Conservation (phyloP, 176 grass and related monocot genomes). For the Oryza officinalis region DNA sequence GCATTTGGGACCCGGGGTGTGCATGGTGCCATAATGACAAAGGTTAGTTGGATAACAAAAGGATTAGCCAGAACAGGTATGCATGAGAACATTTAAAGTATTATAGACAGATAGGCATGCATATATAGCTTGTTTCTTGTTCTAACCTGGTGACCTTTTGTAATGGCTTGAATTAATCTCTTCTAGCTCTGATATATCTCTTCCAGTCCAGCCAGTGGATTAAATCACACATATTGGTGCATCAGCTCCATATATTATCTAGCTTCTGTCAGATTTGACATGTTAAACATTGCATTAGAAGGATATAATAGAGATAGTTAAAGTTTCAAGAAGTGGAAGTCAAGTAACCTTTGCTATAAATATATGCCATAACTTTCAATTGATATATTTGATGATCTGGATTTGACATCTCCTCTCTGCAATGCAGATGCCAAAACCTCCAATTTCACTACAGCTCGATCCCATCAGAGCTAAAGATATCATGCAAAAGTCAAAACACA, state of each 20-base stretch:
- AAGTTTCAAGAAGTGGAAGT: background rate
- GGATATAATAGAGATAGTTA: background rate
- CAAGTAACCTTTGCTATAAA: background rate
- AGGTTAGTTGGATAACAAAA: background rate
- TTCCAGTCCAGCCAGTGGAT: background rate
- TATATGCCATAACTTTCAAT: slow-evolving; percentile 2
- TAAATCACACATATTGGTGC: background rate
- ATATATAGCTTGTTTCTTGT: slow-evolving; percentile 24
- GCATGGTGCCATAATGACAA: slow-evolving; percentile 46
- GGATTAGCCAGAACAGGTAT: slow-evolving; percentile 32
- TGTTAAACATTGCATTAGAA: background rate
- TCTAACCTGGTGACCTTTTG: slow-evolving; percentile 11
- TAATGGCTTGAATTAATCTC: background rate
- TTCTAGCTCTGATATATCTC: background rate
- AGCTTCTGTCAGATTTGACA: background rate
- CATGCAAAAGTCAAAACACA: slow-evolving; percentile 20
- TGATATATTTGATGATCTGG: background rate
- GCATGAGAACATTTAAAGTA: slow-evolving; percentile 33
- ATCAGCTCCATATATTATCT: background rate
- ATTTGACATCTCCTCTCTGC: background rate
- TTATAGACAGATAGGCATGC: slow-evolving; percentile 20
- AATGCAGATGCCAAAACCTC: slow-evolving; percentile 1
- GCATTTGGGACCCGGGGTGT: slow-evolving; percentile 34
- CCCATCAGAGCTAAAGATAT: background rate
- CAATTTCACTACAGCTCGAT: slow-evolving; percentile 10